Base-by-base conservation (phyloP, 805 yeast species). In the Kluyveromyces lactis region DNA sequence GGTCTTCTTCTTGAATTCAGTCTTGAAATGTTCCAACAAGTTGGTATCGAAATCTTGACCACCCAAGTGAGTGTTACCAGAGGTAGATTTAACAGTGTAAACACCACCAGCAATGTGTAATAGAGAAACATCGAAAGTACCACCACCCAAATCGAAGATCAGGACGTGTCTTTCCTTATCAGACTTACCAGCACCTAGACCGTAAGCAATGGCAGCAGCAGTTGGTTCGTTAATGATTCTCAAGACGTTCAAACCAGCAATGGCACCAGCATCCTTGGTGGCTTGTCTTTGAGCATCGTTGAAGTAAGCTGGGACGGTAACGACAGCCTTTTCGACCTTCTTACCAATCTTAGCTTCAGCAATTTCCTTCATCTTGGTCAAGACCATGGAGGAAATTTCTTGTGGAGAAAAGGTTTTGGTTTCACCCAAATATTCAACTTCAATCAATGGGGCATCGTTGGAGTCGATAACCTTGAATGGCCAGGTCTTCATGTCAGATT, bases 1-100 rank as follows among this genome's bases (percentile, higher is more conserved):
- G 63, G 89, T 77, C 83, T 90, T 89, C 80, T 87, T 85, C 78
- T 81, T 78, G 86, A 90, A 90, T 65, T 89, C 97, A 59, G 79
- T 76, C 72, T 81, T 79, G 80, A 90, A 90, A 77, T 79, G 86
- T 70, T 79, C 90, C 55, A 89, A 83, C 66, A 90, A 76, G 81
- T 89, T 85, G 76, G 87, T 82, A 73, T 89, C 97, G 70, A 89
- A 89, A 73, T 89, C 97, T 77, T 89, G 95, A 79, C 97, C 97
- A 79, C 97, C 97, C 73, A 89, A 81, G 73, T 89, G 97, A 57
- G 97, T 89, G 75, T 89, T 96, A 86, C 97, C 97, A 60, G 96
- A 95, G 54, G 97, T 87, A 53, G 97, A 87, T 77, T 87, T 87
- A 58, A 87, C 97, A 67, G 87, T 90, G 76, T 87, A 87, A 60